Evolutionary conservation across 2,329 filamentous ascomycete species (phyloP), one percentile per base, ranked within the genome.

Genomic region (Diaporthe sp.): DNA sequence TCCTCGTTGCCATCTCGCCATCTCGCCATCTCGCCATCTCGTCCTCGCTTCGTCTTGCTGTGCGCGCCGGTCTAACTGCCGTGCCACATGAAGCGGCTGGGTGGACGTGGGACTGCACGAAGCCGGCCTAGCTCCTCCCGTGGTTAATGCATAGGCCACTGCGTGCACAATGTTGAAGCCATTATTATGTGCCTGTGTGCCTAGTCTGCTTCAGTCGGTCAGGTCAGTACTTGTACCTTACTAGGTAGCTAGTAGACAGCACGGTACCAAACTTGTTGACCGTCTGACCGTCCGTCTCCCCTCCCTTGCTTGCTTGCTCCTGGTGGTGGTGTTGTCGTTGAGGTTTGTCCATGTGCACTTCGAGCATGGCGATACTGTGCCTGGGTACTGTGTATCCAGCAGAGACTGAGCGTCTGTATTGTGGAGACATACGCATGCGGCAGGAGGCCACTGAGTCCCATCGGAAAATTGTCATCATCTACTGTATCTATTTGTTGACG

Each of bases 1-100:
- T n/a, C 9, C 39, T 65, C 47, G 58, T 65, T 55, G 58, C 37
- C 47, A 63, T 73, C 71, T 73, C 47, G 71, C 71, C 71, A 73
- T 73, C 47, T 68, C 65, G 47, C 37, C 47, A 63, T 73, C 71
- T 73, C 47, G 71, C 71, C 71, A 73, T 73, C 47, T 68, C 65
- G 47, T 37, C 65, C 65, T 68, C 65, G 65, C 47, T 39, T 68
- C 65, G 47, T 42, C 49, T 28, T 70, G 65, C 47, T 55, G 47
- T 39, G 65, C 65, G 34, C 22, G 34, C 22, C 44, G 39, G 47
- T 55, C 47, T 44, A 60, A 57, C 58, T 73, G 71, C 71, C 58
- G 71, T 73, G 58, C 34, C 44, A 73, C 71, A 53, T 53, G 58
- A 73, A 44, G 71, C 71, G 71, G 71, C 60, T 53, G 58, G 71